Evolutionary conservation across 805 yeast genomes (phyloP).

Genomic region (Wickerhamiella brachini): DNA sequence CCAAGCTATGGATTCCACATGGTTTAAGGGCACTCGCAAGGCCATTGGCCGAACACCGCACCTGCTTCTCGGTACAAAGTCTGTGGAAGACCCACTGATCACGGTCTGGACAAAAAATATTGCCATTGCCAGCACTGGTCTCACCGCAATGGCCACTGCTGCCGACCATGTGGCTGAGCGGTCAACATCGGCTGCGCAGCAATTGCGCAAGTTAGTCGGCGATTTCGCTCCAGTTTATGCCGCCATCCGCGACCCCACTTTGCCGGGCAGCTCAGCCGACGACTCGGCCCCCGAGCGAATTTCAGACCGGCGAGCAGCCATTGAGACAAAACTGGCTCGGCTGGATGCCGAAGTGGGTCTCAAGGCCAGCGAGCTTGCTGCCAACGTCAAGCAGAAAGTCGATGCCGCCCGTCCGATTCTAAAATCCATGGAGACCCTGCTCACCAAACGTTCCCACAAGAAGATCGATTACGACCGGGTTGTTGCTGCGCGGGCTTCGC

Average conservation of each 20-base stretch:
- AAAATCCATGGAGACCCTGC: constrained; percentile 19
- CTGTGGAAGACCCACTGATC: constrained; percentile 23
- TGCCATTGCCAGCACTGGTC: constrained; percentile 15
- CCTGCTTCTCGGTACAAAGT: constrained; percentile 23
- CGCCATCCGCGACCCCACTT: constrained; percentile 6
- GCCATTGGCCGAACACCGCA: constrained; percentile 27
- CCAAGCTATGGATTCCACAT: background rate
- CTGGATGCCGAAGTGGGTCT: constrained; percentile 18
- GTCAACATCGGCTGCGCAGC: constrained; percentile 13
- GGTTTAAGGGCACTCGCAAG: constrained; percentile 24
- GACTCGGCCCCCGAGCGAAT: constrained; percentile 9
- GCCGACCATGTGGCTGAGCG: constrained; percentile 20
- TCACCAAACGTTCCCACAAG: constrained; percentile 26
- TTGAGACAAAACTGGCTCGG: background rate
- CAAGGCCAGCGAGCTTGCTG: constrained; percentile 17
- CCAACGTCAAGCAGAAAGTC: constrained; percentile 16
- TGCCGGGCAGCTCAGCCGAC: constrained; percentile 9
- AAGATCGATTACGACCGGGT: constrained; percentile 26
- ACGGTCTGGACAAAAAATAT: constrained; percentile 26
- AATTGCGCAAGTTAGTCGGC: constrained; percentile 17
- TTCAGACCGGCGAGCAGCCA: background rate
- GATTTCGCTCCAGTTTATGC: constrained; percentile 13
- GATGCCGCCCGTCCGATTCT: constrained; percentile 15
- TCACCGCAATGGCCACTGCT: constrained; percentile 3
- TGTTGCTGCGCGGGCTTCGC: background rate